Percentiles rank a stretch among this genome's conserved stretches.
phyloP scores from a whole-genome alignment of 2,329 filamentous ascomycete genomes.

The Botrytis paeoniae region DNA sequence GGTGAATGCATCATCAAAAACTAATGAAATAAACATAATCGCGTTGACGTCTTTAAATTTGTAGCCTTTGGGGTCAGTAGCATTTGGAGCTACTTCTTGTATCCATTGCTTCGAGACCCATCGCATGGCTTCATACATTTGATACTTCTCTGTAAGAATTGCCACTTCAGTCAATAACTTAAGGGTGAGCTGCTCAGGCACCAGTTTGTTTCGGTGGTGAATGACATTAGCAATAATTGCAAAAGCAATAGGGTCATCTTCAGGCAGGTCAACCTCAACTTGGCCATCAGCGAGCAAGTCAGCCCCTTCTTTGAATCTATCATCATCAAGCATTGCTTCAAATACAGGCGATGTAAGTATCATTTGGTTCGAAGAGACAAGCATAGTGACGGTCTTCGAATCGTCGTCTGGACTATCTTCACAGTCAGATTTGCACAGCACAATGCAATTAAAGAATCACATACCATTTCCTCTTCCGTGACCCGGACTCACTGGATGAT shows the following conservation, averaged over 20 bases:
- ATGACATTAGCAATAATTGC: neutral
- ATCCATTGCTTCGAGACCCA: no score
- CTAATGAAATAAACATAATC: no score
- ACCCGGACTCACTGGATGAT: no score
- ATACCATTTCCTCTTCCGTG: no score
- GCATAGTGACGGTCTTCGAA: no score
- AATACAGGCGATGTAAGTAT: conserved; percentile 12
- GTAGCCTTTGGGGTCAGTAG: no score
- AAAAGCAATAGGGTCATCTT: conserved; percentile 5
- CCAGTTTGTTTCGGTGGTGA: neutral
- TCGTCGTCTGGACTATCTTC: no score
- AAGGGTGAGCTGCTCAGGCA: neutral
- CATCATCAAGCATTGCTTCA: neutral
- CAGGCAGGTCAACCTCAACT: neutral
- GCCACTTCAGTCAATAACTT: neutral
- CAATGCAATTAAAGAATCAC: no score
- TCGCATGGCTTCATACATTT: neutral
- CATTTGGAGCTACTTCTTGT: no score
- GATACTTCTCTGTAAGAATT: neutral
- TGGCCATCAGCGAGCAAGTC: neutral
- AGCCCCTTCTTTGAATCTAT: neutral
- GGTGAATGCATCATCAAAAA: no score
- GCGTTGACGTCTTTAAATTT: no score
- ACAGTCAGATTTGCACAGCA: no score
- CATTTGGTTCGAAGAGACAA: conserved; percentile 15